A percentile compares a stretch with the other conserved stretches of the same genome.
Conservation (phyloP, 2,329 filamentous ascomycete genomes). For the Macrophomina tecta region DNA sequence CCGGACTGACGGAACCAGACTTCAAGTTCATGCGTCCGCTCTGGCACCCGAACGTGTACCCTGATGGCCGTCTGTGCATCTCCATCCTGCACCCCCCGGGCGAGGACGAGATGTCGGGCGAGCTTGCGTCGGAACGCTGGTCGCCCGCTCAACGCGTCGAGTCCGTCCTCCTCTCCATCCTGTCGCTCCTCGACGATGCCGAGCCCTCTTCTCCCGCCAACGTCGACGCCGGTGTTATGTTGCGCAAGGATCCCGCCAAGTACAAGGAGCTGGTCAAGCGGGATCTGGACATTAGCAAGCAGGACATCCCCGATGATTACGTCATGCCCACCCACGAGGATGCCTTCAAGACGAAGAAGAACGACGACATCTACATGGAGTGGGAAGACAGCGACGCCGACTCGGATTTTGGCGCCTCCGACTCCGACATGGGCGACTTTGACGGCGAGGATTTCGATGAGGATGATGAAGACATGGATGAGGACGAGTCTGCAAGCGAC, state of each 20-base stretch:
- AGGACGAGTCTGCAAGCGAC: conserved; percentile 46
- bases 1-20: conserved; percentile 49
- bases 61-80: conserved; percentile 90
- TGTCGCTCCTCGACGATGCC: conserved; percentile 90
- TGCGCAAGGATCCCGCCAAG: conserved; percentile 71
- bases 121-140: conserved; percentile 90
- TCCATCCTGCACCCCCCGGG: conserved; percentile 94
- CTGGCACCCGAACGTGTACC: conserved; percentile 92
- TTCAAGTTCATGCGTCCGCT: conserved; percentile 85
- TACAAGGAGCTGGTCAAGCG: conserved; percentile 75
- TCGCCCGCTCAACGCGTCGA: conserved; percentile 92
- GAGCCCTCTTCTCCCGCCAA: conserved; percentile 94
- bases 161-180: conserved; percentile 89
- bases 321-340: conserved; percentile 77
- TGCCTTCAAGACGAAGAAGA: conserved; percentile 67
- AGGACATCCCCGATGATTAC: conserved; percentile 79
- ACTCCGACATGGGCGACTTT: conserved; percentile 51
- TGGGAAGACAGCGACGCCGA: conserved; percentile 59
- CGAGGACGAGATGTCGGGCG: conserved; percentile 90
- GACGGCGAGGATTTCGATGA: conserved; percentile 61
- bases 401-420: conserved; percentile 73
- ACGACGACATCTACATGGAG: conserved; percentile 65
- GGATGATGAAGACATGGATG: conserved; percentile 56
- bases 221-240: conserved; percentile 87
- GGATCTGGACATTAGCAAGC: conserved; percentile 75